phyloP scores from a whole-genome alignment of 768 basidiomycete genomes.

The Leccinum rimulosum region DNA sequence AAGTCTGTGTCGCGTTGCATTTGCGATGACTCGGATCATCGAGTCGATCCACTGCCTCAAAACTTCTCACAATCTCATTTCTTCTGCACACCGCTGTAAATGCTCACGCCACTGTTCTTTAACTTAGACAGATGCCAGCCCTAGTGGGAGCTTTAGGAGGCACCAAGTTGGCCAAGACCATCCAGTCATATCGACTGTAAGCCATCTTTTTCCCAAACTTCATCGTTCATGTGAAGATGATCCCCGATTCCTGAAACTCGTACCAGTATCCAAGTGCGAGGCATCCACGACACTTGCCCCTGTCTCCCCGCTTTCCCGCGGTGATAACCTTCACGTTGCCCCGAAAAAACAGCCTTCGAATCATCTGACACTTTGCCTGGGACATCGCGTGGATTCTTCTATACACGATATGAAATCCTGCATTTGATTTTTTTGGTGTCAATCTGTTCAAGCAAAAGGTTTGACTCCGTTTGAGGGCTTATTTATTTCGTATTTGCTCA shows the following conservation, averaged over 20 bases:
- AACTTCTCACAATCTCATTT: too few species aligned
- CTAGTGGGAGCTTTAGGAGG: not conserved
- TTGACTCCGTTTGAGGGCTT: not conserved
- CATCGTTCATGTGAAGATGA: constrained; percentile 6
- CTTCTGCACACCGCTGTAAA: not conserved
- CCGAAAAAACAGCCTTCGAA: not conserved
- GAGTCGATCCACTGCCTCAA: not conserved
- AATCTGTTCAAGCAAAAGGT: not conserved
- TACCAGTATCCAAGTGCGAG: not conserved
- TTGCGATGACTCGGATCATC: not conserved
- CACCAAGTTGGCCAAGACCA: not conserved
- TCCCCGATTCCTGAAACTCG: not conserved
- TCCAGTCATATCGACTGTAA: not conserved
- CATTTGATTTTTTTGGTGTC: not conserved
- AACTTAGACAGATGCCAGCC: not conserved
- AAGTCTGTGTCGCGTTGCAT: not conserved
- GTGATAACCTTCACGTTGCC: not conserved
- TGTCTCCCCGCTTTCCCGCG: not conserved
- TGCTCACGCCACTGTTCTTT: not conserved
- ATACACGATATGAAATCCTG: not conserved
- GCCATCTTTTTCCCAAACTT: not conserved
- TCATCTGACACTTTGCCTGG: constrained; percentile 15
- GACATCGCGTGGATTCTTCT: not conserved
- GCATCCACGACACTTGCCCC: not conserved
- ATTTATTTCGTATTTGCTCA: not conserved